Conservation (phyloP, 495 filamentous ascomycete genomes). For the Talaromyces ruber region DNA sequence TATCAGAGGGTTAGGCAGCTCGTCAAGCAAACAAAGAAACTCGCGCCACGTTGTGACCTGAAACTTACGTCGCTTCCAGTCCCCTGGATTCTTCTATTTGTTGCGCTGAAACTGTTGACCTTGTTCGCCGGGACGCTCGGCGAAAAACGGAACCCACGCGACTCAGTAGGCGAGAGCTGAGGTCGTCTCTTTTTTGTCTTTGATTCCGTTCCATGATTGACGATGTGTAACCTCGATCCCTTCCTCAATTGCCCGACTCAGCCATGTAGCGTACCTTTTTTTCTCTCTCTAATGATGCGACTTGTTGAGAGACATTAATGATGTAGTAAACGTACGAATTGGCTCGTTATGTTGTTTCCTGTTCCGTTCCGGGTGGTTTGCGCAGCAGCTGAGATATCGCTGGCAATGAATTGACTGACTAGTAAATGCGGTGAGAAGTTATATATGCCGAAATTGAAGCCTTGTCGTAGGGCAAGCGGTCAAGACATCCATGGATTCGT, state of each 20-base stretch:
- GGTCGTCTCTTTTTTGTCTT: background rate
- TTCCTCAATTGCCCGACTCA: background rate
- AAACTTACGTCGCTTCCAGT: background rate
- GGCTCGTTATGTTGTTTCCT: background rate
- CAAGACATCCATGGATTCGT: background rate
- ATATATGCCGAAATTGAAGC: background rate
- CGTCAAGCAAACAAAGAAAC: background rate
- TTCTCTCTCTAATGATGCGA: background rate
- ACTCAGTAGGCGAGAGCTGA: background rate
- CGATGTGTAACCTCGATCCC: background rate
- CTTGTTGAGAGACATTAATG: background rate
- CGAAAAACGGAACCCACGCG: constrained; percentile 4
- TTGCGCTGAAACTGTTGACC: background rate
- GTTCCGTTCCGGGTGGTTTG: background rate
- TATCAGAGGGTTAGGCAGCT: background rate
- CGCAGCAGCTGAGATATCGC: background rate
- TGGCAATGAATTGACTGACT: background rate
- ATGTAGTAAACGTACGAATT: background rate
- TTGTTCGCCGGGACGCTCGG: background rate
- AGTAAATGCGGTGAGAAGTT: background rate
- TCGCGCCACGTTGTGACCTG: background rate
- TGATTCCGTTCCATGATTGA: background rate
- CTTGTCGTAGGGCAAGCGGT: background rate
- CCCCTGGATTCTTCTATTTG: background rate
- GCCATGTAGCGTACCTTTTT: background rate